phyloP scores from a whole-genome alignment of 306 rosid species.

The Quercus glauca region DNA sequence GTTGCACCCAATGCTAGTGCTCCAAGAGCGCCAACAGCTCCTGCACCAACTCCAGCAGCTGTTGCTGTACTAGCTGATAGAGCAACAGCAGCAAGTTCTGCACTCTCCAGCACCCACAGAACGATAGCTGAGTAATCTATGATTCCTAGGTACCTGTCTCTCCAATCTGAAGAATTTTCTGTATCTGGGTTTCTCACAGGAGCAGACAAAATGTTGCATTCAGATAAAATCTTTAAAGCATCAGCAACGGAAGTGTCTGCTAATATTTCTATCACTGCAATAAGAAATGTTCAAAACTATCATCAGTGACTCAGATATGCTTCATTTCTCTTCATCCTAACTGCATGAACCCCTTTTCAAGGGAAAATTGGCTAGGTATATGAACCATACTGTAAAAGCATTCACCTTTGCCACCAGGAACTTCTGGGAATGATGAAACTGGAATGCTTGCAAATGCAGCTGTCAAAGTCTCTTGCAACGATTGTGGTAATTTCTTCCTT shows the following conservation, averaged over 20 bases:
- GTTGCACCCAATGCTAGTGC: constrained; percentile 79
- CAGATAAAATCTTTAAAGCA: constrained; percentile 69
- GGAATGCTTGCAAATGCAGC: constrained; percentile 76
- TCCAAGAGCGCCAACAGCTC: constrained; percentile 77
- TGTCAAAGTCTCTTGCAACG: constrained; percentile 66
- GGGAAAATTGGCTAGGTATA: too few species aligned
- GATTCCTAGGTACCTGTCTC: constrained; percentile 74
- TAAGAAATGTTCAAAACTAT: constrained; percentile 8
- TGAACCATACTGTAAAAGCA: constrained; percentile 5
- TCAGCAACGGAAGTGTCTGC: constrained; percentile 66
- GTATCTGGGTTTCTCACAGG: constrained; percentile 68
- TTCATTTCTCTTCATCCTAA: background rate
- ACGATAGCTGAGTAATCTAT: constrained; percentile 77
- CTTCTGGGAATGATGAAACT: constrained; percentile 76
- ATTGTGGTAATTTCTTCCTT: constrained; percentile 70
- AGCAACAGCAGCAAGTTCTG: constrained; percentile 82
- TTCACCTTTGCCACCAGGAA: constrained; percentile 78
- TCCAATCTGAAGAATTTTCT: constrained; percentile 57
- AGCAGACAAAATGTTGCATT: constrained; percentile 79
- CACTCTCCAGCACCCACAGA: constrained; percentile 93
- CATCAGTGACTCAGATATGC: constrained; percentile 3
- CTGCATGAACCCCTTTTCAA: background rate
- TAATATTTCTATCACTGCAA: constrained; percentile 73
- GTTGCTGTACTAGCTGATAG: constrained; percentile 78
- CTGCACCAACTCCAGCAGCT: constrained; percentile 84